A percentile compares a stretch with the other conserved stretches of the same genome.
phyloP scores from a whole-genome alignment of 352 stramenopile genomes.

The Pythium myriotylum region DNA sequence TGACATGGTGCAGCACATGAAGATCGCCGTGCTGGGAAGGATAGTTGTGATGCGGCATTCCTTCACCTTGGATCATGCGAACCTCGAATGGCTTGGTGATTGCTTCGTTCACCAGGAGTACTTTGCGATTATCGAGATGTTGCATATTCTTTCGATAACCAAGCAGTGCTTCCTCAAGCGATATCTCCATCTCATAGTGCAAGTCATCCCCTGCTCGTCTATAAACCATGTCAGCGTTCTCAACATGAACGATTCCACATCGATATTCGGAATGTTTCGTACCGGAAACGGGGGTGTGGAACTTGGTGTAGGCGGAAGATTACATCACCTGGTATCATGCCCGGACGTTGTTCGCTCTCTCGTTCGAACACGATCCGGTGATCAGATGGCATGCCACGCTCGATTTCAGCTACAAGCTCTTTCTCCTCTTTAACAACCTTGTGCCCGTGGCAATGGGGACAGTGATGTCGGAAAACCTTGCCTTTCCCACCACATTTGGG shows the following conservation, averaged over 20 bases:
- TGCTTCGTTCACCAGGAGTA: constrained; percentile 80
- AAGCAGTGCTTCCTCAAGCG: constrained; percentile 95
- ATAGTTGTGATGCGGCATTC: constrained; percentile 95
- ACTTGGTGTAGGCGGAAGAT: constrained; percentile 94
- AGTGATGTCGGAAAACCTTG: constrained; percentile 95
- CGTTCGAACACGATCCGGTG: constrained; percentile 89
- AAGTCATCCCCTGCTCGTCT: constrained; percentile 94
- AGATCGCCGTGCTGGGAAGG: constrained; percentile 91
- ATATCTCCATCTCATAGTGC: constrained; percentile 94
- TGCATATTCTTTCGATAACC: constrained; percentile 93
- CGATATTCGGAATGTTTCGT: constrained; percentile 8
- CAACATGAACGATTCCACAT: not conserved
- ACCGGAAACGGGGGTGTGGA: constrained; percentile 88
- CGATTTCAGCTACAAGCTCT: constrained; percentile 73
- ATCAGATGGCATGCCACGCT: constrained; percentile 80
- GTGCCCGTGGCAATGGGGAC: constrained; percentile 86
- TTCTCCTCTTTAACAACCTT: constrained; percentile 87
- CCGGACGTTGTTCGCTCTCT: constrained; percentile 82
- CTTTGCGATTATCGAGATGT: constrained; percentile 94
- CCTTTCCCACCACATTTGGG: constrained; percentile 88
- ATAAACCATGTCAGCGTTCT: not conserved
- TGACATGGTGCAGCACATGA: constrained; percentile 95
- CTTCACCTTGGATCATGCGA: constrained; percentile 90
- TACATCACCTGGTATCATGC: constrained; percentile 92
- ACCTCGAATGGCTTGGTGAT: constrained; percentile 95